A percentile compares a stretch with the other conserved stretches of the same genome.
Evolutionary conservation across 345 rosid species (phyloP).

Genomic region (Gossypium thurberi): DNA sequence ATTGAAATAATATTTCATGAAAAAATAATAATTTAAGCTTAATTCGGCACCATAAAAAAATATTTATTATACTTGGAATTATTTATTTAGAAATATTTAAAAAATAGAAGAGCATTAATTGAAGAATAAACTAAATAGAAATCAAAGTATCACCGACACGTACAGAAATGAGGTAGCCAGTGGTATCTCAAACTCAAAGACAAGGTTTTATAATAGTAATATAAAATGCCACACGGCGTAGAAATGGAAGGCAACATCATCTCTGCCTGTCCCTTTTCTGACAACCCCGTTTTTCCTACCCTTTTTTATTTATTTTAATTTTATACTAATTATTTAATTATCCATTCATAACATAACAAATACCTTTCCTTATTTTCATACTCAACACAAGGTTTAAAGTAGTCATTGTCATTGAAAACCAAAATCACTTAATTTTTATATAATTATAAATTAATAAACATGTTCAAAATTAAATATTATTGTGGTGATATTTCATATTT

Average conservation of each 20-base stretch:
- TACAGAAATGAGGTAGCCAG: neutral
- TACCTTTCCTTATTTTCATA: neutral
- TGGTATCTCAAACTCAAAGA: neutral
- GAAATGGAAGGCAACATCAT: neutral
- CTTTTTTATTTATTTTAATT: neutral
- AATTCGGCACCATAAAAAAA: too few species aligned
- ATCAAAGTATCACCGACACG: neutral
- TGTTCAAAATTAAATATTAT: neutral
- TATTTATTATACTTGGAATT: too few species aligned
- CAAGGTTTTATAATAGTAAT: neutral
- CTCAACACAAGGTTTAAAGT: neutral
- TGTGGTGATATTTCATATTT: neutral
- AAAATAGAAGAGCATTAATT: neutral
- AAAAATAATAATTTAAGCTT: too few species aligned
- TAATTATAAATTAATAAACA: too few species aligned
- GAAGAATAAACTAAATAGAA: neutral
- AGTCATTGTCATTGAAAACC: too few species aligned
- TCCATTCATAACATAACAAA: neutral
- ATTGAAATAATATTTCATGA: too few species aligned
- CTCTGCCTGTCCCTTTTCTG: neutral
- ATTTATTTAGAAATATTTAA: neutral
- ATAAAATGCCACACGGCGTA: neutral
- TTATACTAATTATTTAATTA: neutral
- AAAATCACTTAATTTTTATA: too few species aligned
- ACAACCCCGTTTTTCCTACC: slow-evolving; percentile 1